Evolutionary conservation across 1,284 basidiomycete genomes (phyloP).

Genomic region (Pseudozyma flocculosa): DNA sequence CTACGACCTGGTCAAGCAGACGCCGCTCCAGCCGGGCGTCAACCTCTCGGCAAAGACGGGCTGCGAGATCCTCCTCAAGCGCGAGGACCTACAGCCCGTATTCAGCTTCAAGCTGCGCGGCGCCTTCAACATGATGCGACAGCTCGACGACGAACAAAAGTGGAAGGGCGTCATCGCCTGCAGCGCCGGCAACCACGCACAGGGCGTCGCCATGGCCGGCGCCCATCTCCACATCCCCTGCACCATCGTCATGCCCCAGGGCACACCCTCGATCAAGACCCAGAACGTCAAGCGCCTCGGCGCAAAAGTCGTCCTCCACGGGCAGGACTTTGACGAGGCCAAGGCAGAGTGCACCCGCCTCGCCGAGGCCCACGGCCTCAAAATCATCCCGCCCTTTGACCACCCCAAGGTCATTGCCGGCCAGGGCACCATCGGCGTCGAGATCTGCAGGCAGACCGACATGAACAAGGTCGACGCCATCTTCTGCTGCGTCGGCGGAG

Average conservation of each 20-base stretch:
- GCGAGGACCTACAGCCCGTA: slow-evolving; percentile 92
- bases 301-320: slow-evolving; percentile 89
- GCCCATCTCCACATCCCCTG: slow-evolving; percentile 83
- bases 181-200: slow-evolving; percentile 97
- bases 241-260: slow-evolving; percentile 96
- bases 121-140: slow-evolving; percentile 98
- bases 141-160: slow-evolving; percentile 79
- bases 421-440: slow-evolving; percentile 92
- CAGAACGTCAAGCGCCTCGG: slow-evolving; percentile 88
- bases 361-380: slow-evolving; percentile 72
- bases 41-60: slow-evolving; percentile 85
- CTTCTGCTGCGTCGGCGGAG: slow-evolving; percentile 89
- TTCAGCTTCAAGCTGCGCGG: slow-evolving; percentile 94
- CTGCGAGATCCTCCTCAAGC: slow-evolving; percentile 91
- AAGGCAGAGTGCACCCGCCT: slow-evolving; percentile 90
- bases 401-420: slow-evolving; percentile 96
- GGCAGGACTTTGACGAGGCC: slow-evolving; percentile 91
- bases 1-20: slow-evolving; percentile 89
- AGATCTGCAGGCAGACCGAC: slow-evolving; percentile 65
- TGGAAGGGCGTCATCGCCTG: slow-evolving; percentile 98
- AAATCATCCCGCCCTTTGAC: slow-evolving; percentile 95
- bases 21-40: slow-evolving; percentile 81
- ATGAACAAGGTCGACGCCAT: slow-evolving; percentile 70
- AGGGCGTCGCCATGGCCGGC: slow-evolving; percentile 94
- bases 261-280: slow-evolving; percentile 94